A percentile compares a stretch with the other conserved stretches of the same genome.
phyloP scores from a whole-genome alignment of 257 asterid genomes.

The Leptodermis oblonga region DNA sequence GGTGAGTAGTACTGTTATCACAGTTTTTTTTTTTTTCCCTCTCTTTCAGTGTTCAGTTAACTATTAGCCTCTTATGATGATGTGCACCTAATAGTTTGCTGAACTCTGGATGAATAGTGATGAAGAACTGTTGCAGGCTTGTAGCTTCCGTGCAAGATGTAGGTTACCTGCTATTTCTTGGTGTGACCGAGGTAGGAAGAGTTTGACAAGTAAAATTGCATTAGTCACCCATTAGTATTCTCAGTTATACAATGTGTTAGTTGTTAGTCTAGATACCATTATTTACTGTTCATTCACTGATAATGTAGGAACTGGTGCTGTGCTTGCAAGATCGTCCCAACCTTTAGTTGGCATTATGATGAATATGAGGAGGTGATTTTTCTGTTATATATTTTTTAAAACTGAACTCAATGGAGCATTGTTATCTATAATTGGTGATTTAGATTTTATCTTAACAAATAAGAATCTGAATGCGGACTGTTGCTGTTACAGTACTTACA shows the following conservation, averaged over 20 bases:
- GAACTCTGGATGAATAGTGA: conserved; percentile 50
- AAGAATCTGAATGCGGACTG: neutral
- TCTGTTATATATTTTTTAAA: neutral
- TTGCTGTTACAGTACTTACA: neutral
- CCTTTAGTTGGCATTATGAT: conserved; percentile 97
- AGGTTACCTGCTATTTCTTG: conserved; percentile 92
- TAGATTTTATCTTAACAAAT: neutral
- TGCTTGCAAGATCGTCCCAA: conserved; percentile 94
- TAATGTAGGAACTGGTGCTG: conserved; percentile 84
- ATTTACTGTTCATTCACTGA: conserved; percentile 23
- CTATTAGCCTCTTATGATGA: conserved; percentile 21
- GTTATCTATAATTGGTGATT: conserved; percentile 12
- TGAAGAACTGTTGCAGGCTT: conserved; percentile 77
- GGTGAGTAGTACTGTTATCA: conserved; percentile 38
- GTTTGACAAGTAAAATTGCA: neutral
- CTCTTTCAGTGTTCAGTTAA: conserved; percentile 6
- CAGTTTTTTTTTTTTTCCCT: too few relatives aligned
- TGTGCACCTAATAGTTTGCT: conserved; percentile 26
- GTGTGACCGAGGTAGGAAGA: conserved; percentile 74
- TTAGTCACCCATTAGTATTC: neutral
- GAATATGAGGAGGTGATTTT: conserved; percentile 89
- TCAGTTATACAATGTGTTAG: neutral
- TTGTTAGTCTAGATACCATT: neutral
- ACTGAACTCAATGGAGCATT: conserved; percentile 10
- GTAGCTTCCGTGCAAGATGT: conserved; percentile 80